These are phyloP conservation scores for Hansenula sp. DNA, from an alignment of 1,139 yeast genomes.

Conservation along the genomic window DNA sequence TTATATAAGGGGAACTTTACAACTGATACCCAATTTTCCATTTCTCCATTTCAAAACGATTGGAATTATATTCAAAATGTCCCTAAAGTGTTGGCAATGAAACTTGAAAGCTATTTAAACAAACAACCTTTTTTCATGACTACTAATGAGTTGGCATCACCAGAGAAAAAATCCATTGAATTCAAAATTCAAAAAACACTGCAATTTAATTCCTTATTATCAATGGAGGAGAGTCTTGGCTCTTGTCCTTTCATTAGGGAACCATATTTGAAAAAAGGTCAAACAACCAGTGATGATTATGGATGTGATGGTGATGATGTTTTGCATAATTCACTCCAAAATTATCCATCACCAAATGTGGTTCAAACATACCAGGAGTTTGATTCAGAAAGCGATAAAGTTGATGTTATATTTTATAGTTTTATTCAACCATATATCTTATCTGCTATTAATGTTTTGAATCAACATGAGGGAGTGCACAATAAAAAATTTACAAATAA, in stretches of 20 bases:
- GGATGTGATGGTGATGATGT: conserved; percentile 92
- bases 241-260: conserved; percentile 26
- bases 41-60: conserved; percentile 79
- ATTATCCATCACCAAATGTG: conserved; percentile 71
- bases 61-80: conserved; percentile 46
- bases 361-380: conserved; percentile 44
- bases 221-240: not conserved
- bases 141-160: conserved; percentile 9
- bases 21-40: conserved; percentile 72
- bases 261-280: conserved; percentile 43
- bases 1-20: conserved; percentile 84
- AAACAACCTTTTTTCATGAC: conserved; percentile 16
- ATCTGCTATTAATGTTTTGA: conserved; percentile 45
- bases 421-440: conserved; percentile 65
- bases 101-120: conserved; percentile 27
- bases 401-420: conserved; percentile 72
- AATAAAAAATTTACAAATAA: conserved; percentile 18
- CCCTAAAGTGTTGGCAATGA: conserved; percentile 27
- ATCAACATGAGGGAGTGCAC: conserved; percentile 12
- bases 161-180: conserved; percentile 8
- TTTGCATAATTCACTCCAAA: conserved; percentile 57
- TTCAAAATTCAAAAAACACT: not conserved
- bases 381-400: conserved; percentile 23
- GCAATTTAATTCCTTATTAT: not conserved
- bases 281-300: conserved; percentile 76